phyloP scores from a whole-genome alignment of 2,329 filamentous ascomycete genomes.

The Alternaria solani region DNA sequence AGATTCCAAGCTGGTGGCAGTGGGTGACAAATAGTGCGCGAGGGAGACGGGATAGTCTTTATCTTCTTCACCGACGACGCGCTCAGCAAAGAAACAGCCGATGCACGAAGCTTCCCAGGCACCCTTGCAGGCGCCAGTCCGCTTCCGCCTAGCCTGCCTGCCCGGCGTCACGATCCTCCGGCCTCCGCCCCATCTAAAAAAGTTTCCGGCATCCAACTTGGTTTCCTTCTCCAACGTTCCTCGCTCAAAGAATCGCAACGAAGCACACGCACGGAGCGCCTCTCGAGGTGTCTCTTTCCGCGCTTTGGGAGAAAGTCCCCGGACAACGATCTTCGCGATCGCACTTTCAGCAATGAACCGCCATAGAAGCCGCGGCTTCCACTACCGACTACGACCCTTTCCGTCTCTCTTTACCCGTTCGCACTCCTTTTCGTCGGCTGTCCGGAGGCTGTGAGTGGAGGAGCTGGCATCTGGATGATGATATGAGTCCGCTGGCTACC shows the following conservation, averaged over 20 bases:
- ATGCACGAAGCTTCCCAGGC: constrained; percentile 36
- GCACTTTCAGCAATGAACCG: constrained; percentile 94
- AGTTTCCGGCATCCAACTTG: constrained; percentile 21
- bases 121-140: constrained; percentile 38
- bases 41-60: constrained; percentile 17
- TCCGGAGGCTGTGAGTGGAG: constrained; percentile 44
- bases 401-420: constrained; percentile 60
- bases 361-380: constrained; percentile 96
- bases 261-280: constrained; percentile 89
- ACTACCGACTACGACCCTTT: constrained; percentile 54
- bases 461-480: constrained; percentile 73
- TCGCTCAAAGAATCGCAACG: constrained; percentile 99
- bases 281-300: constrained; percentile 41
- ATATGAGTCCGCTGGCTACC: constrained; percentile 79
- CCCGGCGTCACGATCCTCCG: constrained; percentile 28
- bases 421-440: constrained; percentile 56
- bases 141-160: constrained; percentile 40
- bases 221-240: constrained; percentile 68
- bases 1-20: not conserved
- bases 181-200: constrained; percentile 27
- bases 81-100: constrained; percentile 30
- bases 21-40: constrained; percentile 5
- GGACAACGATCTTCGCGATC: constrained; percentile 73
- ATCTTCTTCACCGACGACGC: constrained; percentile 24
- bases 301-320: constrained; percentile 99